phyloP scores from a whole-genome alignment of 2,329 filamentous ascomycete genomes.

The Helminthosporium solani region DNA sequence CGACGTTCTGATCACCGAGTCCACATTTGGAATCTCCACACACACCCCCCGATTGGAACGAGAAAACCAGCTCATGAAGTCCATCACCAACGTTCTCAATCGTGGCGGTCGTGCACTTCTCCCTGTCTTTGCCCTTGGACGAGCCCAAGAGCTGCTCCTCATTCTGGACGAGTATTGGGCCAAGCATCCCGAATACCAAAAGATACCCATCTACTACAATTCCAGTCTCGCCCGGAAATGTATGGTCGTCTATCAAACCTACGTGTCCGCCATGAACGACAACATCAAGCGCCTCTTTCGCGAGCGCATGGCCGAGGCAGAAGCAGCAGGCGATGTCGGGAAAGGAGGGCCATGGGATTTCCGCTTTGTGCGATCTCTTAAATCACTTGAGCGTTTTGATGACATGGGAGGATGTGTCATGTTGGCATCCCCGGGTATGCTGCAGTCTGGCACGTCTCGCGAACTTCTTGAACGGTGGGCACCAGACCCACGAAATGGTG shows the following conservation, averaged over 20 bases:
- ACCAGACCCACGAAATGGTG: conserved; percentile 93
- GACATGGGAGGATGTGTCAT: conserved; percentile 95
- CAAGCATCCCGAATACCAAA: conserved; percentile 83
- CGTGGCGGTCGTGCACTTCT: conserved; percentile 89
- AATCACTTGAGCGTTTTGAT: conserved; percentile 92
- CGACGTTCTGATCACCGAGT: conserved; percentile 95
- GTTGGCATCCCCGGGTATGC: conserved; percentile 96
- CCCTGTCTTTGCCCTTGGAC: conserved; percentile 90
- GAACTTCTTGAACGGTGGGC: conserved; percentile 95
- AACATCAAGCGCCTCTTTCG: conserved; percentile 96
- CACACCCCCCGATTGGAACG: conserved; percentile 88
- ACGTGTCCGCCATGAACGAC: conserved; percentile 98
- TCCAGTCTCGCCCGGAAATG: conserved; percentile 93
- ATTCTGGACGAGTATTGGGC: conserved; percentile 98
- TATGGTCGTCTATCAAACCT: conserved; percentile 98
- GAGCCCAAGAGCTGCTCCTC: conserved; percentile 89
- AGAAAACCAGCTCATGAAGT: conserved; percentile 92
- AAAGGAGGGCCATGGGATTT: conserved; percentile 95
- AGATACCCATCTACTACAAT: conserved; percentile 94
- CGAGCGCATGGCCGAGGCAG: conserved; percentile 87
- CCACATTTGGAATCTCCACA: conserved; percentile 92
- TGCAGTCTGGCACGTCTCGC: conserved; percentile 92
- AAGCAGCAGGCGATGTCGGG: conserved; percentile 71
- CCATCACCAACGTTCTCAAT: conserved; percentile 86
- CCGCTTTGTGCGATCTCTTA: conserved; percentile 86